Evolutionary conservation across 495 filamentous ascomycete species (phyloP), one percentile per base, ranked within the genome.

Genomic region (Lophiostoma macrostomum): DNA sequence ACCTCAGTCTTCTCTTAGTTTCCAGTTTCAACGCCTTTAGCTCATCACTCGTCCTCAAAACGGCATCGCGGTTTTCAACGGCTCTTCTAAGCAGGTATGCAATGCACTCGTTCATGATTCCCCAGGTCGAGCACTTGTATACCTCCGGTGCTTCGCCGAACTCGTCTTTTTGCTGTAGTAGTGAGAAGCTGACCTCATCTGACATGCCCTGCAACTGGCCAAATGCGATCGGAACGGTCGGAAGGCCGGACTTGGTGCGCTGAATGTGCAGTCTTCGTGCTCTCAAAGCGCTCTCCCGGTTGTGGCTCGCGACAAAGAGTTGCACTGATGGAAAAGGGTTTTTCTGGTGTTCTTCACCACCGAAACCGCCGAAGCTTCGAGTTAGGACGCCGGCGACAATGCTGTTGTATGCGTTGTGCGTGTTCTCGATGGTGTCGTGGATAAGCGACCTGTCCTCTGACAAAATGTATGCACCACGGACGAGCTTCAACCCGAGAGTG

Each of bases 161-260:
- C 46, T 74, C 35, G 1, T 32, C 24, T 22, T 39, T 37, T 31
- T 57, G 25, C 52, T 80, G 67, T 14, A 94, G 77, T 11, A 95
- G 70, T 60, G 87, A 84, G 56, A 86, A 87, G 69, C 85, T 88
- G 14, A 96, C 81, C 61, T 96, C 90, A 58, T 96, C 91, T 13
- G 91, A 91, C 91, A 96, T 96, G 18, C 91, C 91, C 76, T 91
- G 86, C 5, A 96, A 78, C 69, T 96, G 91, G 4, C 86, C 91
- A 69, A 90, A 95, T 27, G 80, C 82, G 12, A 94, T 72, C 20
- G 67, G 63, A 20, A 71, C 69, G 20, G 66, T 70, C 19, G 64
- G 25, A 49, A 79, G 69, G 1, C 70, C 75, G 0, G 52, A 62
- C 13, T 36, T 50, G 0, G 67, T 61, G 56, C 83, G 82, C 31